A percentile compares a stretch with the other conserved stretches of the same genome.
Conservation (phyloP, 345 rosid species). For the Camelina neglecta region DNA sequence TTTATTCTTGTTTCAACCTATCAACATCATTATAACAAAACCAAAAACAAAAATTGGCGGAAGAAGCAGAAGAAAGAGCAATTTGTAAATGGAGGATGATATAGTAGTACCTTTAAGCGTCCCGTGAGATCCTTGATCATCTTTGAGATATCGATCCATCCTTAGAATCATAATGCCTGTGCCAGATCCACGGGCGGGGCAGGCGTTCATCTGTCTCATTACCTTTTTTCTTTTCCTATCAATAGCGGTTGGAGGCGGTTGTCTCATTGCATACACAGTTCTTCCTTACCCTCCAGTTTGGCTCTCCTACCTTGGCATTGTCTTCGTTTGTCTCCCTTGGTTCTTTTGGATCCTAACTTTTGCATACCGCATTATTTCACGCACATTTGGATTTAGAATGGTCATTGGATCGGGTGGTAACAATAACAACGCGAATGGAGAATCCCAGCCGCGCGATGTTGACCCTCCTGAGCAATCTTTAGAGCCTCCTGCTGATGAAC, state of each 20-base stretch:
- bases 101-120: constrained; percentile 33
- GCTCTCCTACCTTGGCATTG: constrained; percentile 64
- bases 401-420: constrained; percentile 42
- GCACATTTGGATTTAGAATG: constrained; percentile 64
- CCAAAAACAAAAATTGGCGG: background rate
- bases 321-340: constrained; percentile 84
- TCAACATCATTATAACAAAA: constrained; percentile 9
- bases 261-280: constrained; percentile 58
- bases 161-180: constrained; percentile 62
- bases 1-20: constrained; percentile 11
- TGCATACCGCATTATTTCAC: constrained; percentile 63
- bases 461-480: constrained; percentile 29
- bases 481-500: constrained; percentile 35
- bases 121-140: constrained; percentile 29
- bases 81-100: constrained; percentile 40
- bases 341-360: constrained; percentile 70
- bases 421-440: constrained; percentile 5
- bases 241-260: constrained; percentile 62
- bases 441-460: constrained; percentile 6
- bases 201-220: constrained; percentile 63
- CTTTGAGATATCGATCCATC: constrained; percentile 21
- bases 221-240: constrained; percentile 52
- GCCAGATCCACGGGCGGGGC: constrained; percentile 68
- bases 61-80: constrained; percentile 3
- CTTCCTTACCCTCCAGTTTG: constrained; percentile 58